Base-by-base conservation (phyloP, 345 rosid species). In the Barbarea vulgaris region DNA sequence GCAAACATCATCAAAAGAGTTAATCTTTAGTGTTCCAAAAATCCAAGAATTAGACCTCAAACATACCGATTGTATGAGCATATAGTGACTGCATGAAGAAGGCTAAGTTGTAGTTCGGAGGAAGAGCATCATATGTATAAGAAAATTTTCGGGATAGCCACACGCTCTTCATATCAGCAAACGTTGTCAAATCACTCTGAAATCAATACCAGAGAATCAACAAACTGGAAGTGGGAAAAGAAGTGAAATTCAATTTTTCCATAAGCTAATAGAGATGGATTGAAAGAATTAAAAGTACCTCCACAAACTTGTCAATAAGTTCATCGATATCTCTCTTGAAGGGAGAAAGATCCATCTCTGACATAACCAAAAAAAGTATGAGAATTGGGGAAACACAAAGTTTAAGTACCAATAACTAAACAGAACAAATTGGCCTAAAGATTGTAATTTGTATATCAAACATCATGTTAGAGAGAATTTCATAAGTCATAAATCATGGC, bases 71-170 rank as follows among this genome's bases (percentile, higher is more conserved):
- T 19, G 87, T 24, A 67, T 84, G 91, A 62, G 87, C 83, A 77
- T 87, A 89, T 42, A 89, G 69, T 31, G 97, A 86, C 73, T 89
- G 97, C 86, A 86, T 85, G 73, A 89, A 85, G 66, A 85, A 85
- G 28, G 88, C 75, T 77, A 85, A 68, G 37, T 83, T 84, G 34
- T 41, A 42, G 24, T 80, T 79, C n/a, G n/a, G n/a, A 63, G 88
- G 93, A 27, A 76, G 67, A 39, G 91, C 93, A 24, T 86, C 86
- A 58, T 64, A 89, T 24, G 89, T 83, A 75, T 78, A 84, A 14
- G 91, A 78, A 73, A 89, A 87, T 55, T 84, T 91, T 77, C 81
- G 83, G 0, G 86, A 79, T 22, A 78, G 73, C 93, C 97, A 89
- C 13, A 87, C 71, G 18, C 76, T 83, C 87, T 87, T 91, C 91